Conservation (phyloP, 192 early-diverging fungal species). For the Radiomyces spectabilis region DNA sequence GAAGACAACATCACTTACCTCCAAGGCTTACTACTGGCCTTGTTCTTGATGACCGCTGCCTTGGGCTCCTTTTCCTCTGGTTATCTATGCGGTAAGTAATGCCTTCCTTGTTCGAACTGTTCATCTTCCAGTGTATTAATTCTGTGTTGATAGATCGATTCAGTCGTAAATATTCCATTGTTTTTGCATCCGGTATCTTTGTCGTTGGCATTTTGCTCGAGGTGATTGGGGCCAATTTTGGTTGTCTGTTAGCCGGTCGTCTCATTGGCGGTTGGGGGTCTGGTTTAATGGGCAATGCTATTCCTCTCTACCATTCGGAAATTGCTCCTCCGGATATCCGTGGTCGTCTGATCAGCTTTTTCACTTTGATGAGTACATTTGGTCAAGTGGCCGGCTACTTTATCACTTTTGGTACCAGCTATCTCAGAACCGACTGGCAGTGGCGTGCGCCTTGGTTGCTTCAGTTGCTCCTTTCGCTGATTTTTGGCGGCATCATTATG, state of each 20-base stretch:
- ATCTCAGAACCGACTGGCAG: slow-evolving; percentile 20
- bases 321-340: slow-evolving; percentile 78
- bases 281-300: slow-evolving; percentile 25
- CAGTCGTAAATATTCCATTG: slow-evolving; percentile 54
- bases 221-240: slow-evolving; percentile 19
- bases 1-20: slow-evolving; percentile 9
- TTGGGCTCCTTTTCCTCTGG: slow-evolving; percentile 23
- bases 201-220: slow-evolving; percentile 47
- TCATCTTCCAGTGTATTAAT: not conserved
- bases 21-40: slow-evolving; percentile 20
- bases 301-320: slow-evolving; percentile 41
- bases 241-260: slow-evolving; percentile 40
- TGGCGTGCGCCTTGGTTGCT: slow-evolving; percentile 69
- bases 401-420: slow-evolving; percentile 35
- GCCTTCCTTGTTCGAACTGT: not conserved
- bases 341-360: slow-evolving; percentile 74
- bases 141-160: slow-evolving; percentile 32
- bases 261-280: slow-evolving; percentile 37
- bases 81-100: slow-evolving; percentile 12
- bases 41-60: slow-evolving; percentile 25
- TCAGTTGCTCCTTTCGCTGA: slow-evolving; percentile 55
- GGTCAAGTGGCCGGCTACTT: slow-evolving; percentile 61
- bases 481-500: slow-evolving; percentile 51
- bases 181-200: slow-evolving; percentile 49
- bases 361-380: slow-evolving; percentile 86